phyloP scores from a whole-genome alignment of 129 eudicot genomes.

The Flaveria robusta region DNA sequence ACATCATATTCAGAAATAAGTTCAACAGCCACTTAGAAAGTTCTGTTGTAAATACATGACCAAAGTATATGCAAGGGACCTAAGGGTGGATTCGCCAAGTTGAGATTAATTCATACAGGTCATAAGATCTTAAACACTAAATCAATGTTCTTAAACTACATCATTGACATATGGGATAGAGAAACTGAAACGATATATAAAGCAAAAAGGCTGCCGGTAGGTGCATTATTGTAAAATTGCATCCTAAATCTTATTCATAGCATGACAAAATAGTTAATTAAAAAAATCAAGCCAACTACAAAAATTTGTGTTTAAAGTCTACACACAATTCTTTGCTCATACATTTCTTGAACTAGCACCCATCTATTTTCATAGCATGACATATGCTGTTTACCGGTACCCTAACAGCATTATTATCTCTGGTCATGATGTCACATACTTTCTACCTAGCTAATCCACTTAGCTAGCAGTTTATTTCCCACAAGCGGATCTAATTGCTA shows the following conservation, averaged over 20 bases:
- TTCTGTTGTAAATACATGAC: conserved; percentile 20
- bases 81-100: conserved; percentile 21
- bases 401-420: neutral
- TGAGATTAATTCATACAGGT: conserved; percentile 5
- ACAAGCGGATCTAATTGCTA: neutral
- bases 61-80: conserved; percentile 13
- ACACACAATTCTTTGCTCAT: neutral
- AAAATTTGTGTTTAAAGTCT: neutral
- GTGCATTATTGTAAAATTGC: neutral
- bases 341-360: conserved; percentile 1
- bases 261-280: neutral
- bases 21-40: conserved; percentile 6
- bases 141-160: conserved; percentile 15
- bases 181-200: neutral
- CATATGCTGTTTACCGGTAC: neutral
- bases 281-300: neutral
- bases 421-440: neutral
- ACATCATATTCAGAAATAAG: neutral
- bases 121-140: conserved; percentile 27
- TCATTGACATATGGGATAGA: neutral
- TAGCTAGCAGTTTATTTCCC: neutral
- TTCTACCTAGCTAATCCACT: neutral
- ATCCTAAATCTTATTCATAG: neutral
- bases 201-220: conserved; percentile 7
- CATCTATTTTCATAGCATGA: too few species aligned